These are phyloP conservation scores for Esteya vermicola DNA, from an alignment of 2,329 filamentous ascomycete genomes.

Conservation along the genomic window DNA sequence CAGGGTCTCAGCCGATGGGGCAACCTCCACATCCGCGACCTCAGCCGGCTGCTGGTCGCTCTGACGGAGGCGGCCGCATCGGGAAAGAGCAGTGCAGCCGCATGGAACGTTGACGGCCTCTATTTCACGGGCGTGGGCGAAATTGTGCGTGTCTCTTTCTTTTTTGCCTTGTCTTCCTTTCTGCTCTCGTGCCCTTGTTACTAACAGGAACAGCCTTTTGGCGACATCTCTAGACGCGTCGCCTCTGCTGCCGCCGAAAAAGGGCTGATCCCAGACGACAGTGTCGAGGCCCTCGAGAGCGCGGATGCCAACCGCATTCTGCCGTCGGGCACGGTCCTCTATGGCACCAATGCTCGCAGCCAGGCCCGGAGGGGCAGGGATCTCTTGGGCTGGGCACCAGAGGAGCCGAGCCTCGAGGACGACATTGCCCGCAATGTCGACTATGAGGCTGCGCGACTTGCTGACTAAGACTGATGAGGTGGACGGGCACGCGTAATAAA, in stretches of 20 bases:
- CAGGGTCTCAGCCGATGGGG: background rate
- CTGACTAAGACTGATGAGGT: background rate
- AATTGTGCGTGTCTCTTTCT: background rate
- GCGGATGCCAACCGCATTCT: background rate
- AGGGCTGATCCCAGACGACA: background rate
- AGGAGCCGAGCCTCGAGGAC: background rate
- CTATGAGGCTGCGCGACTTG: background rate
- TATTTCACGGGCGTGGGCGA: background rate
- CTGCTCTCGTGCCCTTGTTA: background rate
- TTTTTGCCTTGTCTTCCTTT: background rate
- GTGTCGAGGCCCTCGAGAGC: background rate
- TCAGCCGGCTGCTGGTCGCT: background rate
- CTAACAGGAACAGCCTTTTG: background rate
- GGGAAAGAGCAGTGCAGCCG: background rate
- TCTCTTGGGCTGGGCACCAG: background rate
- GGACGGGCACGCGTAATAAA: background rate
- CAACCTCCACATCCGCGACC: background rate
- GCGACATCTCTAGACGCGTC: background rate
- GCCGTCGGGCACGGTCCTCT: background rate
- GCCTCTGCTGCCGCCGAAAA: background rate
- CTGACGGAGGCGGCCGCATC: background rate
- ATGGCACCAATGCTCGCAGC: background rate
- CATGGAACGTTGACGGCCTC: background rate
- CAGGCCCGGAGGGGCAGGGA: background rate
- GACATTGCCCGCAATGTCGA: background rate